phyloP scores from a whole-genome alignment of 2,329 filamentous ascomycete genomes.

The Harringtonia aguacate region DNA sequence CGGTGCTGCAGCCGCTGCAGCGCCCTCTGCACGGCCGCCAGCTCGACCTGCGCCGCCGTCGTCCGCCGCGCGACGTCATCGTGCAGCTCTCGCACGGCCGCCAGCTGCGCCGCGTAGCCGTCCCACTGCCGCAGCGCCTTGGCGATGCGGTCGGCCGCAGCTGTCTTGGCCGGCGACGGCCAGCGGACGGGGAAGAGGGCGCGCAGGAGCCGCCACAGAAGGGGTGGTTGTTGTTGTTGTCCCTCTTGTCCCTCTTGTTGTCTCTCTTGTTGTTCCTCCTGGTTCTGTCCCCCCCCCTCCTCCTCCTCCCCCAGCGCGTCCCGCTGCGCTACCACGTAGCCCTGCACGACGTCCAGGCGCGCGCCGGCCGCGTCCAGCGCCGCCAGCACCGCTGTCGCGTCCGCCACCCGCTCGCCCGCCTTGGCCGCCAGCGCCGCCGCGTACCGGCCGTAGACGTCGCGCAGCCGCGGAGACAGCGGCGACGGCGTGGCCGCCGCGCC shows the following conservation, averaged over 20 bases:
- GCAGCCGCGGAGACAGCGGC: conserved; percentile 31
- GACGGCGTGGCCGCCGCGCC: conserved; percentile 31
- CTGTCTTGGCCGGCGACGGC: too few species aligned
- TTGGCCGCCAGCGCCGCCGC: conserved; percentile 59
- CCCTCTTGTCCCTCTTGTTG: neutral
- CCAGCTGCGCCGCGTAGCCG: conserved; percentile 3
- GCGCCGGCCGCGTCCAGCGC: conserved; percentile 59
- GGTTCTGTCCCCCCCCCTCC: neutral
- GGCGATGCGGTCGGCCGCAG: neutral
- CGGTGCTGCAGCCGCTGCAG: conserved; percentile 1
- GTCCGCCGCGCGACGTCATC: conserved; percentile 1
- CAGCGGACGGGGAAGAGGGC: neutral
- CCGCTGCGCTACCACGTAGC: conserved; percentile 50
- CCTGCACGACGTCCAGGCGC: conserved; percentile 58
- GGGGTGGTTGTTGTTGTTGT: neutral
- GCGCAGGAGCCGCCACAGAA: conserved; percentile 1
- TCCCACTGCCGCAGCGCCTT: conserved; percentile 2
- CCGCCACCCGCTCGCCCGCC: conserved; percentile 55
- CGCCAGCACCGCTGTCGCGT: conserved; percentile 57
- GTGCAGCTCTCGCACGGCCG: conserved; percentile 1
- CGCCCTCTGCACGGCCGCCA: conserved; percentile 2
- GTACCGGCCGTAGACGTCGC: conserved; percentile 68
- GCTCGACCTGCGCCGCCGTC: conserved; percentile 4
- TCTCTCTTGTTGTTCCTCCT: neutral
- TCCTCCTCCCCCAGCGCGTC: conserved; percentile 32